A percentile compares a stretch with the other conserved stretches of the same genome.
phyloP scores from a whole-genome alignment of 371 early-diverging fungal species.

The Entomophthora muscae region DNA sequence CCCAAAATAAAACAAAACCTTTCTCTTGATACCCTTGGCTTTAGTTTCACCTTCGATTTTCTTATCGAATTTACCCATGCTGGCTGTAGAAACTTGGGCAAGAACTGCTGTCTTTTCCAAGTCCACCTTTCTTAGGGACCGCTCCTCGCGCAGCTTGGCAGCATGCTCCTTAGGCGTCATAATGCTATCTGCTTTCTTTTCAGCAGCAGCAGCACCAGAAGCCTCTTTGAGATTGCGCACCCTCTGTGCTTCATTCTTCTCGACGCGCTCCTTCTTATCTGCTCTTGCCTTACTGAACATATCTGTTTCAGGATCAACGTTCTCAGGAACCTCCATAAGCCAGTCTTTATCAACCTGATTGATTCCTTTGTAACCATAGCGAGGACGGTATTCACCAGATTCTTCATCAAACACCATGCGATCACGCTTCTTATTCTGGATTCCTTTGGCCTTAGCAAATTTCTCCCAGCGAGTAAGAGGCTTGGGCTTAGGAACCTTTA shows the following conservation, averaged over 20 bases:
- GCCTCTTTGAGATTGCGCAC: slow-evolving; percentile 69
- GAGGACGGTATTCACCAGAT: slow-evolving; percentile 66
- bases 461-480: slow-evolving; percentile 95
- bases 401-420: slow-evolving; percentile 79
- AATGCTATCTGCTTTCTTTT: slow-evolving; percentile 11
- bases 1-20: slow-evolving; percentile 16
- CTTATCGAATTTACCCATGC: slow-evolving; percentile 75
- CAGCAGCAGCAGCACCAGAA: slow-evolving; percentile 21
- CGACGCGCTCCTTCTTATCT: slow-evolving; percentile 73
- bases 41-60: slow-evolving; percentile 59
- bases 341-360: slow-evolving; percentile 65
- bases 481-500: slow-evolving; percentile 57
- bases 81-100: slow-evolving; percentile 65
- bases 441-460: slow-evolving; percentile 97
- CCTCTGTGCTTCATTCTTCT: slow-evolving; percentile 69
- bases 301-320: slow-evolving; percentile 68
- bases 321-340: slow-evolving; percentile 76
- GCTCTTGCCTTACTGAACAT: slow-evolving; percentile 51
- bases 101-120: slow-evolving; percentile 42
- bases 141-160: slow-evolving; percentile 22
- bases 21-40: slow-evolving; percentile 56
- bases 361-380: slow-evolving; percentile 84
- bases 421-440: slow-evolving; percentile 72
- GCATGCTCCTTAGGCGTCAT: slow-evolving; percentile 16
- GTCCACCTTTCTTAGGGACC: slow-evolving; percentile 39